phyloP scores from a whole-genome alignment of 257 asterid genomes.

The Solanum chmielewskii region DNA sequence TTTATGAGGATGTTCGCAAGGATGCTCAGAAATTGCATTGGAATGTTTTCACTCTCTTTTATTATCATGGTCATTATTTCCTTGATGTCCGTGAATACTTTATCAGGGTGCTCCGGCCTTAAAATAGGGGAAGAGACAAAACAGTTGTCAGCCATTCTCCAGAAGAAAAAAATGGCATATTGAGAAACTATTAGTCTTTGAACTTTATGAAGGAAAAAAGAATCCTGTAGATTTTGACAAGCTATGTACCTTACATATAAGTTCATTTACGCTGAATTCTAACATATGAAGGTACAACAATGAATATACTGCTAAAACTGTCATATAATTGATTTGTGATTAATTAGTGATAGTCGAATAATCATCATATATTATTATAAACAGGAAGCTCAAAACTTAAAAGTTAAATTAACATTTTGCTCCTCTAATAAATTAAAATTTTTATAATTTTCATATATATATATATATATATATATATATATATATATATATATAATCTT shows the following conservation, averaged over 20 bases:
- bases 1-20: slow-evolving; percentile 20
- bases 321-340: not conserved
- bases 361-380: not conserved
- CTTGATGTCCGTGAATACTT: slow-evolving; percentile 29
- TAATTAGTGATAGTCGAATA: not conserved
- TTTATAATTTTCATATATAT: no score
- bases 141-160: not conserved
- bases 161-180: not conserved
- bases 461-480: no score
- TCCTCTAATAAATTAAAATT: no score
- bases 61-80: slow-evolving; percentile 36
- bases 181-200: not conserved
- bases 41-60: slow-evolving; percentile 36
- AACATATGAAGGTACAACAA: not conserved
- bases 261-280: not conserved
- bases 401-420: no score
- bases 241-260: not conserved
- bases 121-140: slow-evolving; percentile 2
- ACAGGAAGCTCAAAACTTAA: no score
- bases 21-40: slow-evolving; percentile 29
- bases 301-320: not conserved
- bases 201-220: not conserved
- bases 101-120: slow-evolving; percentile 34
- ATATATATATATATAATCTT: no score
- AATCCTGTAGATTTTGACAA: not conserved